Percentiles rank a stretch among this genome's conserved stretches.
Conservation (phyloP, 371 early-diverging fungal genomes). For the Mortierella sp. region DNA sequence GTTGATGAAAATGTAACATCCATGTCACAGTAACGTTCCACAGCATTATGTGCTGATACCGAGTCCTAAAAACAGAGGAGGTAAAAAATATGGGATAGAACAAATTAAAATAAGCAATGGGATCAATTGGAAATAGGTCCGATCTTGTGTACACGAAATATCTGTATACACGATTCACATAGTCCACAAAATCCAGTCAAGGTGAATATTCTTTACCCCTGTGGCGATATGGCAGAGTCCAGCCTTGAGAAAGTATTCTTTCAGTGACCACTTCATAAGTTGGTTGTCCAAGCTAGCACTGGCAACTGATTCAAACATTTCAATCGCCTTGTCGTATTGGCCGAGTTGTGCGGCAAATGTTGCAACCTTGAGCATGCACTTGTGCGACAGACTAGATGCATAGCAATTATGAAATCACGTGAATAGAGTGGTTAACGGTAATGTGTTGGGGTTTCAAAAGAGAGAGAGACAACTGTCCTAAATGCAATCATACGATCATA, state of each 20-base stretch:
- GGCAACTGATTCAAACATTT: constrained; percentile 89
- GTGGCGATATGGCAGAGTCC: constrained; percentile 88
- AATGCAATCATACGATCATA: not conserved
- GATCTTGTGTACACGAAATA: no score
- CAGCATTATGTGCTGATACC: constrained; percentile 76
- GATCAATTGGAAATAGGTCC: not conserved
- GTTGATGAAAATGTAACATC: constrained; percentile 88
- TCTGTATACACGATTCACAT: not conserved
- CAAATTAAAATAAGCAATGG: not conserved
- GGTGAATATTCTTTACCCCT: constrained; percentile 59
- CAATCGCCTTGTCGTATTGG: constrained; percentile 88
- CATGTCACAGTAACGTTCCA: constrained; percentile 86
- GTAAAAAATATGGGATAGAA: not conserved
- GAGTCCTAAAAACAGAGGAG: constrained; percentile 66
- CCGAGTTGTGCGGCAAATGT: constrained; percentile 92
- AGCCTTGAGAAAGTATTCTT: constrained; percentile 95
- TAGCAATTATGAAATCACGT: not conserved
- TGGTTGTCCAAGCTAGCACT: constrained; percentile 86
- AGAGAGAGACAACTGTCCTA: no score
- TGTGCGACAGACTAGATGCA: constrained; percentile 91
- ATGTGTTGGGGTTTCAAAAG: no score
- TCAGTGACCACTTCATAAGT: constrained; percentile 93
- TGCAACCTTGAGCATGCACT: constrained; percentile 92
- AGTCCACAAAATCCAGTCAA: not conserved
- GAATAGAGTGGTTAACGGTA: not conserved